These are phyloP conservation scores for Penicillium sp. DNA, from an alignment of 2,329 filamentous ascomycete genomes.

Conservation along the genomic window DNA sequence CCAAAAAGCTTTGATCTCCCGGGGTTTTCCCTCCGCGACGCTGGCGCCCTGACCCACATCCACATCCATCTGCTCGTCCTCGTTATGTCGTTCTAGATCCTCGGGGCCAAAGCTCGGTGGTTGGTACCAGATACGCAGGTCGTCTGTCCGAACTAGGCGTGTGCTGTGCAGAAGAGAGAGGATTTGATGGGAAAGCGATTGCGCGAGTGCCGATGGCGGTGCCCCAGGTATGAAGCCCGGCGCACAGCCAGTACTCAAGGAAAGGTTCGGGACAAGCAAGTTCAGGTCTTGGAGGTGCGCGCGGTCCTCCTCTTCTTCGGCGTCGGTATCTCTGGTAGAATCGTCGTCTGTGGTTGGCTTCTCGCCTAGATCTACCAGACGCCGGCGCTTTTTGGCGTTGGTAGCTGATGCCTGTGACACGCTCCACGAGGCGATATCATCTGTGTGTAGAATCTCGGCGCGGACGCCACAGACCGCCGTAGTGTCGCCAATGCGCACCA, in stretches of 20 bases:
- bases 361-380: slow-evolving; percentile 24
- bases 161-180: slow-evolving; percentile 72
- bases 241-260: slow-evolving; percentile 84
- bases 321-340: slow-evolving; percentile 39
- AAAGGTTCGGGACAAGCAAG: slow-evolving; percentile 88
- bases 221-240: slow-evolving; percentile 81
- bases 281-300: slow-evolving; percentile 53
- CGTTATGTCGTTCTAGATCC: slow-evolving; percentile 33
- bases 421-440: slow-evolving; percentile 63
- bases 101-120: slow-evolving; percentile 42
- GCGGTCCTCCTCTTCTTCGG: slow-evolving; percentile 45
- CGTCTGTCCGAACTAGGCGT: slow-evolving; percentile 61
- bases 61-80: slow-evolving; percentile 48
- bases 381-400: slow-evolving; percentile 33
- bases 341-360: slow-evolving; percentile 14
- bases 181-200: slow-evolving; percentile 78
- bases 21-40: slow-evolving; percentile 26
- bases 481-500: slow-evolving; percentile 84
- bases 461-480: slow-evolving; percentile 92
- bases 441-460: slow-evolving; percentile 74
- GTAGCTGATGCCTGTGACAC: slow-evolving; percentile 36
- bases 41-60: slow-evolving; percentile 43
- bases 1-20: slow-evolving; percentile 81
- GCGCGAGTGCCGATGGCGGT: slow-evolving; percentile 74
- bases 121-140: slow-evolving; percentile 70